These are phyloP conservation scores for Nothopassalora personata DNA, from an alignment of 2,329 filamentous ascomycete genomes.

Conservation along the genomic window DNA sequence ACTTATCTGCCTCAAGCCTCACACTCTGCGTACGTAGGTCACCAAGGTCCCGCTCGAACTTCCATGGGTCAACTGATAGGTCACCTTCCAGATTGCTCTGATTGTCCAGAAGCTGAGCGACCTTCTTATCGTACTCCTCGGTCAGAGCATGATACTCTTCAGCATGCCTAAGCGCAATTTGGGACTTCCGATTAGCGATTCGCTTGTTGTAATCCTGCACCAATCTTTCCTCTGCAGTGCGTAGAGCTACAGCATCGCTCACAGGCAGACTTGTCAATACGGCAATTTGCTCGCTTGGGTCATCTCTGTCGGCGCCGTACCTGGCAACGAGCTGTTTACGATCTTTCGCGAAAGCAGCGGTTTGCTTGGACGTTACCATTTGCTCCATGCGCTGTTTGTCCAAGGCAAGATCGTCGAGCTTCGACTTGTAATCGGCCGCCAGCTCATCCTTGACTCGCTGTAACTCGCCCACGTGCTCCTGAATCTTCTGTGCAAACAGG, in stretches of 20 bases:
- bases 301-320: slow-evolving; percentile 22
- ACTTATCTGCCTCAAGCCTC: slow-evolving; percentile 13
- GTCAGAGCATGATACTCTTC: slow-evolving; percentile 31
- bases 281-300: slow-evolving; percentile 18
- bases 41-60: slow-evolving; percentile 30
- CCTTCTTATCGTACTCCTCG: slow-evolving; percentile 31
- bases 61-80: slow-evolving; percentile 28
- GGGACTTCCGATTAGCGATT: slow-evolving; percentile 32
- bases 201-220: slow-evolving; percentile 31
- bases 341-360: slow-evolving; percentile 30
- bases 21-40: slow-evolving; percentile 25
- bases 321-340: slow-evolving; percentile 29
- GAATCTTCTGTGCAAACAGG: slow-evolving; percentile 33
- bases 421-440: slow-evolving; percentile 31
- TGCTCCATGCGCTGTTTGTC: slow-evolving; percentile 31
- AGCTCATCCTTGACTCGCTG: slow-evolving; percentile 34
- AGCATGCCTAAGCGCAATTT: slow-evolving; percentile 34
- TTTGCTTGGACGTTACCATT: slow-evolving; percentile 27
- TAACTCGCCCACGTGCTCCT: slow-evolving; percentile 34
- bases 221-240: slow-evolving; percentile 29
- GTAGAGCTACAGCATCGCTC: slow-evolving; percentile 23
- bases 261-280: slow-evolving; percentile 23
- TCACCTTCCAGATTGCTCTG: slow-evolving; percentile 30
- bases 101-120: slow-evolving; percentile 28
- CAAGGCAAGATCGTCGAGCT: slow-evolving; percentile 28